phyloP scores from a whole-genome alignment of 2,329 filamentous ascomycete species.

The Scedosporium minutisporum region DNA sequence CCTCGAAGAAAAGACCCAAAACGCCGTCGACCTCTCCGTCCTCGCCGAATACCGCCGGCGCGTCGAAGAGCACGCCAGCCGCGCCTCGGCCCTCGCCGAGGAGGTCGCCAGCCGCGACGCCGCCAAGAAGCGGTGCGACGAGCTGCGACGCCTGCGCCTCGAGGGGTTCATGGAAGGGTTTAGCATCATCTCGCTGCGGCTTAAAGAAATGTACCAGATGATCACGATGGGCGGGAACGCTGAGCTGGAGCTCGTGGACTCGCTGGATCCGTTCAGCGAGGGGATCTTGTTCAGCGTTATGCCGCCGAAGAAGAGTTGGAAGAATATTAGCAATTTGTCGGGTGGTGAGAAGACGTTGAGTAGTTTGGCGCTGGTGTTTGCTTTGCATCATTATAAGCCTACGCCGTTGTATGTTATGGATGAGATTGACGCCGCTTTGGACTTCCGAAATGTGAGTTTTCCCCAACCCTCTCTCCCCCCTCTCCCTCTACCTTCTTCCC shows the following conservation, averaged over 20 bases:
- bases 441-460: constrained; percentile 86
- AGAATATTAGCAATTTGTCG: constrained; percentile 92
- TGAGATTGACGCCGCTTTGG: constrained; percentile 94
- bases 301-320: constrained; percentile 99
- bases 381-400: constrained; percentile 93
- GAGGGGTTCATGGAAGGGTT: constrained; percentile 99
- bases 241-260: constrained; percentile 93
- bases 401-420: constrained; percentile 99
- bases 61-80: constrained; percentile 70
- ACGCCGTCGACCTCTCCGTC: constrained; percentile 81
- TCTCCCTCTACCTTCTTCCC: neutral
- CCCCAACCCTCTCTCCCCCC: neutral
- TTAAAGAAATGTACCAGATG: constrained; percentile 99
- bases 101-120: constrained; percentile 71
- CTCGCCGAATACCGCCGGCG: constrained; percentile 80
- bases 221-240: constrained; percentile 99
- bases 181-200: constrained; percentile 78
- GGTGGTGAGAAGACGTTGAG: constrained; percentile 97
- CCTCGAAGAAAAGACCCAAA: constrained; percentile 65
- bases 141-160: constrained; percentile 77
- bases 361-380: constrained; percentile 91
- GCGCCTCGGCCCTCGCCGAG: constrained; percentile 73
- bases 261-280: constrained; percentile 90
- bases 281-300: constrained; percentile 96
- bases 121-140: constrained; percentile 86